A percentile compares a stretch with the other conserved stretches of the same genome.
phyloP scores from a whole-genome alignment of 805 yeast genomes.

The Schizosaccharomyces cryophilus region DNA sequence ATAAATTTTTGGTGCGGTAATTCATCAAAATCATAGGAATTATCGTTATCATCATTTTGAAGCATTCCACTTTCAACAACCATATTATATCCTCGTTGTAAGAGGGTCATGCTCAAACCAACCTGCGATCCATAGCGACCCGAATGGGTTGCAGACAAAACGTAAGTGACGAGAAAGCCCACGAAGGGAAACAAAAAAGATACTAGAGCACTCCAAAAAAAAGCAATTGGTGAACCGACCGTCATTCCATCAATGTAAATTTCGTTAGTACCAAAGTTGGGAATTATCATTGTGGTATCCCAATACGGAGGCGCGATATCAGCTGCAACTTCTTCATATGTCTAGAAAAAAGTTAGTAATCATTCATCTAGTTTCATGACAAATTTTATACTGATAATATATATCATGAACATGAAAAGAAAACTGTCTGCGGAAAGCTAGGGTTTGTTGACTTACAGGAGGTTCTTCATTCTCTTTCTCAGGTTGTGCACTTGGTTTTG shows the following conservation, averaged over 20 bases:
- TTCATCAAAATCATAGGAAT: not conserved
- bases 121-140: slow-evolving; percentile 86
- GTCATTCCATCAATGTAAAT: slow-evolving; percentile 87
- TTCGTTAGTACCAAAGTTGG: slow-evolving; percentile 56
- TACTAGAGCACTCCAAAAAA: slow-evolving; percentile 68
- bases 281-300: slow-evolving; percentile 67
- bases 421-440: too few species aligned
- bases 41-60: not conserved
- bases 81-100: slow-evolving; percentile 33
- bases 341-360: slow-evolving; percentile 5
- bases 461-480: slow-evolving; percentile 10
- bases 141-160: slow-evolving; percentile 88
- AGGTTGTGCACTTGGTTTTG: slow-evolving; percentile 45
- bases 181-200: slow-evolving; percentile 81
- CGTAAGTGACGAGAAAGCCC: slow-evolving; percentile 73
- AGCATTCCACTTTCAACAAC: not conserved
- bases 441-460: slow-evolving; percentile 1
- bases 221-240: slow-evolving; percentile 72
- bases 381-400: slow-evolving; percentile 12
- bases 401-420: too few species aligned
- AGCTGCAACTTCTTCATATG: slow-evolving; percentile 84
- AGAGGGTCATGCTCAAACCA: slow-evolving; percentile 67
- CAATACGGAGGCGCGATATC: slow-evolving; percentile 92
- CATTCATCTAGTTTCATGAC: slow-evolving; percentile 9
- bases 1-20: not conserved